Conservation (phyloP, 1,284 basidiomycete genomes). For the Sanghuangporus baumii region DNA sequence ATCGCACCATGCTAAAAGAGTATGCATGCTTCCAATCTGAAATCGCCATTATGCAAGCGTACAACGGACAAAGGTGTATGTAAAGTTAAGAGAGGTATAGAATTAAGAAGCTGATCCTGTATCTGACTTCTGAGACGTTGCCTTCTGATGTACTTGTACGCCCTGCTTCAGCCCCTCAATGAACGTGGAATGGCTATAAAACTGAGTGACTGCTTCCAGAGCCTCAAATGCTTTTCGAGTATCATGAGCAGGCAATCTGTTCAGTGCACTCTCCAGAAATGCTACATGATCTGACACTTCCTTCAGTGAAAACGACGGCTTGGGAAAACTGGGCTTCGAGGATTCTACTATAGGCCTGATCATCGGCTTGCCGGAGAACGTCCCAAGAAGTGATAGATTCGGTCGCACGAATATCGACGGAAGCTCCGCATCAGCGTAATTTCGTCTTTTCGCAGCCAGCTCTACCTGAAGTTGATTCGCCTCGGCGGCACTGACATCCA, state of each 20-base stretch:
- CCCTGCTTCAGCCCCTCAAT: conserved; percentile 1
- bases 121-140: not conserved
- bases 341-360: no score
- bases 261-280: no score
- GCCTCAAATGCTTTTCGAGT: no score
- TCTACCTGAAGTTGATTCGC: not conserved
- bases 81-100: not conserved
- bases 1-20: conserved; percentile 40
- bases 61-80: not conserved
- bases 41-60: not conserved
- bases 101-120: not conserved
- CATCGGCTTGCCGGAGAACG: no score
- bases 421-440: not conserved
- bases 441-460: not conserved
- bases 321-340: no score
- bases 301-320: no score
- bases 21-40: conserved; percentile 28
- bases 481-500: not conserved
- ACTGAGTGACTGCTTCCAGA: no score
- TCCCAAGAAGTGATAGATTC: not conserved
- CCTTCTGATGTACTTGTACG: not conserved
- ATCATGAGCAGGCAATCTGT: no score
- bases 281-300: no score
- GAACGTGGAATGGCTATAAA: not conserved
- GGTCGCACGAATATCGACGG: not conserved